A percentile compares a stretch with the other conserved stretches of the same genome.
These are phyloP conservation scores for Gracilaria vermiculophylla DNA, from an alignment of 23 red algal species.

Conservation along the genomic window DNA sequence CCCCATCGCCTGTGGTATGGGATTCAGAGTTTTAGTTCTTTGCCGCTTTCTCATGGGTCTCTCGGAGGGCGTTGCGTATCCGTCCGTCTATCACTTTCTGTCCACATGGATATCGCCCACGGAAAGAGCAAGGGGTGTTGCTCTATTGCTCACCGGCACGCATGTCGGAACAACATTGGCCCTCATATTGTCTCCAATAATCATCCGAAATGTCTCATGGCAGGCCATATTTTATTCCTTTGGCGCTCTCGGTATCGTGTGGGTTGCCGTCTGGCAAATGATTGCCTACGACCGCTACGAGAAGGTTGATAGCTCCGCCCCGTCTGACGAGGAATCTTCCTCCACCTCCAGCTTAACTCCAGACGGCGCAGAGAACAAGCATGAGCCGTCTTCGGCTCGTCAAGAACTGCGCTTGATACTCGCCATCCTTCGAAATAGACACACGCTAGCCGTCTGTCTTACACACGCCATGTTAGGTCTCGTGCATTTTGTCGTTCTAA, in stretches of 20 bases:
- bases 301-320: background rate
- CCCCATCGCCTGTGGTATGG: constrained; percentile 26
- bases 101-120: constrained; percentile 51
- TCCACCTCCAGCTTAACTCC: background rate
- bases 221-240: constrained; percentile 64
- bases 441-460: constrained; percentile 22
- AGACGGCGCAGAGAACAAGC: background rate
- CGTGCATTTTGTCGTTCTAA: constrained; percentile 66
- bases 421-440: constrained; percentile 28
- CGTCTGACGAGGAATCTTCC: background rate
- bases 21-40: constrained; percentile 21
- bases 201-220: constrained; percentile 46
- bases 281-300: constrained; percentile 53
- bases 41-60: constrained; percentile 71
- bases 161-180: constrained; percentile 70
- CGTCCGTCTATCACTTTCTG: constrained; percentile 75
- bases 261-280: constrained; percentile 54
- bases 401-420: constrained; percentile 18
- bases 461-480: constrained; percentile 43
- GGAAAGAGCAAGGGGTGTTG: constrained; percentile 50
- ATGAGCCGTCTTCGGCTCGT: background rate
- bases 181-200: constrained; percentile 49
- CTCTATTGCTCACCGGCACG: constrained; percentile 48
- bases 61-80: constrained; percentile 64
- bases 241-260: constrained; percentile 38